phyloP scores from a whole-genome alignment of 2,329 filamentous ascomycete genomes.

The Diaporthe aspalathi region DNA sequence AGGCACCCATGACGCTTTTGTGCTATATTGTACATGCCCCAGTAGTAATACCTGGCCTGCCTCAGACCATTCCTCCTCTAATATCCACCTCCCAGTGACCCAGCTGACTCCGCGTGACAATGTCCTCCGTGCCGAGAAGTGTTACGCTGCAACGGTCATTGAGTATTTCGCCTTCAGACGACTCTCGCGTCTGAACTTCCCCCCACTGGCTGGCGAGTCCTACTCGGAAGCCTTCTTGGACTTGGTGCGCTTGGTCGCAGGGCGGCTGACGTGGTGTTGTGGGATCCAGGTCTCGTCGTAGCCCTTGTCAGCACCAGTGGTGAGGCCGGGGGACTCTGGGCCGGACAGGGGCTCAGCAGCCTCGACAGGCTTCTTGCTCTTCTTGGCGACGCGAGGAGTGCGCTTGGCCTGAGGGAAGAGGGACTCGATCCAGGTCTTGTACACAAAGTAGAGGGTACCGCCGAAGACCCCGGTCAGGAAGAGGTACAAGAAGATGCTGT shows the following conservation, averaged over 20 bases:
- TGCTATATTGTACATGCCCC: conserved; percentile 26
- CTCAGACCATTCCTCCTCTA: not conserved
- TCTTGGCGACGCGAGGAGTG: conserved; percentile 64
- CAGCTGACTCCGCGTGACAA: not conserved
- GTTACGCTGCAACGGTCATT: not conserved
- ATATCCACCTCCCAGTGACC: not conserved
- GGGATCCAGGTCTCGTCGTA: conserved; percentile 97
- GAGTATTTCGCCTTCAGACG: conserved; percentile 2
- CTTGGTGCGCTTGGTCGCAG: conserved; percentile 76
- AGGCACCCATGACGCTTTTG: conserved; percentile 10
- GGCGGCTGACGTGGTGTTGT: conserved; percentile 87
- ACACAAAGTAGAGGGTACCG: conserved; percentile 93
- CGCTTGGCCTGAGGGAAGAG: conserved; percentile 93
- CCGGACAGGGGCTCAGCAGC: conserved; percentile 72
- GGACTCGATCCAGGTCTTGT: conserved; percentile 96
- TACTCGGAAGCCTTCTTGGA: conserved; percentile 50
- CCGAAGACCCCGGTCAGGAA: conserved; percentile 83
- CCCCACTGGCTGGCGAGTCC: conserved; percentile 1
- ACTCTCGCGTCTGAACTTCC: not conserved
- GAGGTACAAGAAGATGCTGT: conserved; percentile 95
- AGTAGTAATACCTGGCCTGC: conserved; percentile 23
- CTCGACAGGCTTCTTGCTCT: conserved; percentile 75
- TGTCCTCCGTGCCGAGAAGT: not conserved
- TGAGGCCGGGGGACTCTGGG: conserved; percentile 76
- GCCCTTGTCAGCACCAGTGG: conserved; percentile 74